These are phyloP conservation scores for Aspergillus pseudoviridinutans DNA, from an alignment of 2,329 filamentous ascomycete species.

Conservation along the genomic window DNA sequence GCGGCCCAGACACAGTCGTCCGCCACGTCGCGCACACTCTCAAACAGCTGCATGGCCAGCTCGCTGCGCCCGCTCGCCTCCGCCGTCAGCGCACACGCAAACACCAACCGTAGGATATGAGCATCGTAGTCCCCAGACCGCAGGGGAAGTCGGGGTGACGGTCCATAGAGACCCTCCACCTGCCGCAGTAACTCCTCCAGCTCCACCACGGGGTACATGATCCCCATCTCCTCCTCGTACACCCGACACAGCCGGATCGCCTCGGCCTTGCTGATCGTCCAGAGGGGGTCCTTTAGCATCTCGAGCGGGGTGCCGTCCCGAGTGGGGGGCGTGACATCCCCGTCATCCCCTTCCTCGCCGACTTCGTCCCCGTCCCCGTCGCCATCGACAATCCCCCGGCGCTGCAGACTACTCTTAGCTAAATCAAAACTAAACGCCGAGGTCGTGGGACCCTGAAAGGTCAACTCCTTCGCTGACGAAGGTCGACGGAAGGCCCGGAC, in stretches of 20 bases:
- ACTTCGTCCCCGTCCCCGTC: constrained; percentile 41
- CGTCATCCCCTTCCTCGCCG: constrained; percentile 18
- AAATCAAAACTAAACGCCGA: constrained; percentile 78
- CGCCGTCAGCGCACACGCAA: constrained; percentile 71
- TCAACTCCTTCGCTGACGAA: constrained; percentile 47
- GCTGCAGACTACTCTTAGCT: constrained; percentile 77
- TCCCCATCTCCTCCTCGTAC: constrained; percentile 82
- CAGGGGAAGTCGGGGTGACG: too few relatives aligned
- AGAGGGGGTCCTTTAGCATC: constrained; percentile 61
- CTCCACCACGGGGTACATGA: constrained; percentile 83
- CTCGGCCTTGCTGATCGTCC: constrained; percentile 70
- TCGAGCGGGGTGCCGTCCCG: too few relatives aligned
- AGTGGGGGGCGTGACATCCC: too few relatives aligned
- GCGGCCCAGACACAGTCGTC: constrained; percentile 60
- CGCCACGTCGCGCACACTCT: constrained; percentile 67
- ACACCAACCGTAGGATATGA: constrained; percentile 72
- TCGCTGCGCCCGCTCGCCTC: constrained; percentile 76
- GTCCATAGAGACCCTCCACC: constrained; percentile 57
- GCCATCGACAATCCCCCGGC: constrained; percentile 72
- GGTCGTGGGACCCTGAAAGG: constrained; percentile 83
- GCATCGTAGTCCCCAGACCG: constrained; percentile 51
- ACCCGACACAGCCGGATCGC: constrained; percentile 72
- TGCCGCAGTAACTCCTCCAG: constrained; percentile 66
- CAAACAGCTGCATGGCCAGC: constrained; percentile 68
- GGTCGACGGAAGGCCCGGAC: constrained; percentile 15